Conservation (phyloP, 2,329 filamentous ascomycete species). For the Sporothrix brasiliensis region DNA sequence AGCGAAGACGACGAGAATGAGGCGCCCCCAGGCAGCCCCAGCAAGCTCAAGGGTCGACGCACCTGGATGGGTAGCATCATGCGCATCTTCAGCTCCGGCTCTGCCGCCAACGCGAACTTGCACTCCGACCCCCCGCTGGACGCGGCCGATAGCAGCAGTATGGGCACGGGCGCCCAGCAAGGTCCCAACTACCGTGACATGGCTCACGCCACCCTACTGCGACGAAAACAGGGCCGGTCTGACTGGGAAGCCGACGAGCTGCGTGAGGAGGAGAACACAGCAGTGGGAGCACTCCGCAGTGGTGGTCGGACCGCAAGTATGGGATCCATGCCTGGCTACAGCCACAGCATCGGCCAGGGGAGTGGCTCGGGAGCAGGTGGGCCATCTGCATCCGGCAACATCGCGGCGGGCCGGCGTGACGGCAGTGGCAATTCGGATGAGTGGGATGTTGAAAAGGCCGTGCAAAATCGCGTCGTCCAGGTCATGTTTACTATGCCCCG, state of each 20-base stretch:
- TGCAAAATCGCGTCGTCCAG: constrained; percentile 72
- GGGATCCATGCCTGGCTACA: constrained; percentile 23
- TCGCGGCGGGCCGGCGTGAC: constrained; percentile 34
- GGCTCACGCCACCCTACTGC: constrained; percentile 50
- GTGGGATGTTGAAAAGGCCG: constrained; percentile 76
- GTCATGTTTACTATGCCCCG: constrained; percentile 94
- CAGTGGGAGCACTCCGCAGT: constrained; percentile 32
- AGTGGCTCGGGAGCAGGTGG: not conserved
- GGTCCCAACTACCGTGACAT: constrained; percentile 43
- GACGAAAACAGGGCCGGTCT: constrained; percentile 58
- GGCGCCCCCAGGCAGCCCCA: constrained; percentile 55
- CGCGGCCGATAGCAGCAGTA: constrained; percentile 13
- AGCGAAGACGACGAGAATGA: constrained; percentile 40
- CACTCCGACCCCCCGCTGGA: not conserved
- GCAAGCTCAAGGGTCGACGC: constrained; percentile 59
- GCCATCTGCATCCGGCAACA: constrained; percentile 36
- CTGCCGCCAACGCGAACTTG: not conserved
- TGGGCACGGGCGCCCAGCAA: constrained; percentile 38
- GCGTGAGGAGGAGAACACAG: constrained; percentile 48
- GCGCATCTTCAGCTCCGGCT: constrained; percentile 56
- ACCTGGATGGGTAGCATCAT: constrained; percentile 71
- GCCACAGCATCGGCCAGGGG: constrained; percentile 11
- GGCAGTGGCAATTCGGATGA: constrained; percentile 51
- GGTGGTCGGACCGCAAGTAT: constrained; percentile 30
- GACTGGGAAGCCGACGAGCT: constrained; percentile 62